These are phyloP conservation scores for Tetrapisispora arboricola DNA, from an alignment of 805 yeast species.

Conservation along the genomic window DNA sequence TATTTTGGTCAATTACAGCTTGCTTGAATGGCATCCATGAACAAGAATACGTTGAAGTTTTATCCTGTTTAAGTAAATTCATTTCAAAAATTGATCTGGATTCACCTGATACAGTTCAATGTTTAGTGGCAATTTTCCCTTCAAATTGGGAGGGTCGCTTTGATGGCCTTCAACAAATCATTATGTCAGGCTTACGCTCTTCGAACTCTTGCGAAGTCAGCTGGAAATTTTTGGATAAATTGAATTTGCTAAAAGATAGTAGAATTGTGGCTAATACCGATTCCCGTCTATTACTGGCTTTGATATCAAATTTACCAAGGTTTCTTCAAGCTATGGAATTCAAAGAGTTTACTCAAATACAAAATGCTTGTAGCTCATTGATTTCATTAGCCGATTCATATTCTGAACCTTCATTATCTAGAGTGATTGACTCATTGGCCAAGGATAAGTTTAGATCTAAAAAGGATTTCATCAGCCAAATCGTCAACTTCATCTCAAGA, in stretches of 20 bases:
- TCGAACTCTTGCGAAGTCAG: constrained; percentile 71
- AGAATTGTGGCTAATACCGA: constrained; percentile 68
- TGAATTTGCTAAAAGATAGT: constrained; percentile 58
- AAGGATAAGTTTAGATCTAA: constrained; percentile 80
- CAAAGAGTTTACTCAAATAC: constrained; percentile 41
- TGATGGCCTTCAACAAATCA: constrained; percentile 73
- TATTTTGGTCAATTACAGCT: constrained; percentile 94
- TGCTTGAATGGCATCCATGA: constrained; percentile 84
- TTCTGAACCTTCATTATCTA: constrained; percentile 48
- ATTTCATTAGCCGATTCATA: constrained; percentile 50
- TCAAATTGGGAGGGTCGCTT: constrained; percentile 92
- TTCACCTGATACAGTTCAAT: constrained; percentile 73
- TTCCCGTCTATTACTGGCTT: constrained; percentile 56
- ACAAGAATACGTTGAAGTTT: constrained; percentile 80
- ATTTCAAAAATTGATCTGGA: constrained; percentile 79
- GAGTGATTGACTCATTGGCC: constrained; percentile 66
- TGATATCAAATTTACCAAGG: constrained; percentile 74
- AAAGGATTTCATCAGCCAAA: constrained; percentile 77
- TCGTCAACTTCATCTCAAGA: constrained; percentile 56
- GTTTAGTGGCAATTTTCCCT: constrained; percentile 80
- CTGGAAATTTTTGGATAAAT: constrained; percentile 58
- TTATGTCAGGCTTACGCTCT: constrained; percentile 77
- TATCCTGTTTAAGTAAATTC: constrained; percentile 73
- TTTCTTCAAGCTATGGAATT: constrained; percentile 71
- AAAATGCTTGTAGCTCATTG: constrained; percentile 45